These are phyloP conservation scores for Colletotrichum gigasporum DNA, from an alignment of 2,329 filamentous ascomycete species.

Conservation along the genomic window DNA sequence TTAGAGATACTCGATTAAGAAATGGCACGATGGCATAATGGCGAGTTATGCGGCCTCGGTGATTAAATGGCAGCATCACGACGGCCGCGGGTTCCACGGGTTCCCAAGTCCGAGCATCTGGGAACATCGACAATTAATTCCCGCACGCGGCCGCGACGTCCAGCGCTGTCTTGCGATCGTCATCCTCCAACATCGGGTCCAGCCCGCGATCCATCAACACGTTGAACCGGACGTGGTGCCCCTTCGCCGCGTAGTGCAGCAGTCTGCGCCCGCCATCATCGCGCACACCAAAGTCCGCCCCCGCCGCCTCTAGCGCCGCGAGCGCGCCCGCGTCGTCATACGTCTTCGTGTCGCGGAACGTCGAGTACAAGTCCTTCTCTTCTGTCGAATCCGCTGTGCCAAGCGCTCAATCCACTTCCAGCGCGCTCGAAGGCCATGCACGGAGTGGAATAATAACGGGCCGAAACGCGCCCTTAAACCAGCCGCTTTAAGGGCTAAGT, in stretches of 20 bases:
- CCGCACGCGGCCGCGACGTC: conserved; percentile 45
- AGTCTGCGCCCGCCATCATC: conserved; percentile 39
- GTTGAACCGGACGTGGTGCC: conserved; percentile 34
- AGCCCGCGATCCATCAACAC: conserved; percentile 38
- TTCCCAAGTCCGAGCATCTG: no score
- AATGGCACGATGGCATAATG: no score
- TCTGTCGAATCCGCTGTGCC: background rate
- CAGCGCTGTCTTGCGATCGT: conserved; percentile 39
- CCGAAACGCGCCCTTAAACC: no score
- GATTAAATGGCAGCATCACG: background rate
- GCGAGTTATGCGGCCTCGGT: no score
- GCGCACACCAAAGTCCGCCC: conserved; percentile 38
- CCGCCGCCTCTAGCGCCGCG: conserved; percentile 31
- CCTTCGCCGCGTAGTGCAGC: conserved; percentile 40
- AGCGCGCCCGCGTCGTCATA: background rate
- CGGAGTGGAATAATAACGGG: no score
- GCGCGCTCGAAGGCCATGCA: no score
- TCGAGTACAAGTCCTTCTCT: background rate
- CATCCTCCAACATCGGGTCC: conserved; percentile 41
- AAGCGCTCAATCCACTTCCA: no score
- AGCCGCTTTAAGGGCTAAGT: no score
- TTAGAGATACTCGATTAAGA: no score
- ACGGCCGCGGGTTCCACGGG: no score
- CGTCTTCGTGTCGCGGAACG: background rate
- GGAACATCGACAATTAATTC: conserved; percentile 41